Base-by-base conservation (phyloP, 2,329 filamentous ascomycete species). In the Trichophyton schoenleinii region DNA sequence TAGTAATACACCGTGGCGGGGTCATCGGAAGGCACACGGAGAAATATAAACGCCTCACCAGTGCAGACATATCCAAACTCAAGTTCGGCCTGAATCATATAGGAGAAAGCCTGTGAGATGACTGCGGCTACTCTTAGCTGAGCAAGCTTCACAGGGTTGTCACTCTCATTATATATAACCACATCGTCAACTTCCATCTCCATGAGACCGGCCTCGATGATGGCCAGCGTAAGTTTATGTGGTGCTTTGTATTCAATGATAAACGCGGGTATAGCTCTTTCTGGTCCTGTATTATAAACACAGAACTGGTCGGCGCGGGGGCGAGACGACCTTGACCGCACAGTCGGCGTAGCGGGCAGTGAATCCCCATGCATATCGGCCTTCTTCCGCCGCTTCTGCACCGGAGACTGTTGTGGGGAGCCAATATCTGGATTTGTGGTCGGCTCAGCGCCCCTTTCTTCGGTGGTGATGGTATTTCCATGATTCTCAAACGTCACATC, bases 101-200 rank as follows among this genome's bases (percentile, higher is more conserved):
- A 80, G 38, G 78, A 72, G 65, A 77, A 81, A 0, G 72, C 75
- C 67, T 81, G 75, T 2, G 76, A 76, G 41, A 81, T 67, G 8
- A 78, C 73, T 31, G 78, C 73, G 7, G 73, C 71, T 0, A 75
- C 69, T 2, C 77, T 69, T 60, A 67, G 72, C 53, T 75, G 72
- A 20, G 6, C 5, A 9, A 11, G 2, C 18, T 38, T 25, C 6
- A 11, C 25, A 1, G 2, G 72, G 3, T 61, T 69, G 9, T 70
- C 73, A 2, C 70, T 69, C 34, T 63, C 34, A 64, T 67, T 61
- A 71, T 62, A 22, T 64, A 71, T 63, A 3, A 79, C 68, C 7
- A 77, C 71, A 15, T 73, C 67, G 48, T 71, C 66, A 9, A 80
- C 72, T 60, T 77, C 67, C 68, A 79, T 77, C 0, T 69, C 64